These are phyloP conservation scores for Suillus hirtellus DNA, from an alignment of 768 basidiomycete species.

Conservation along the genomic window DNA sequence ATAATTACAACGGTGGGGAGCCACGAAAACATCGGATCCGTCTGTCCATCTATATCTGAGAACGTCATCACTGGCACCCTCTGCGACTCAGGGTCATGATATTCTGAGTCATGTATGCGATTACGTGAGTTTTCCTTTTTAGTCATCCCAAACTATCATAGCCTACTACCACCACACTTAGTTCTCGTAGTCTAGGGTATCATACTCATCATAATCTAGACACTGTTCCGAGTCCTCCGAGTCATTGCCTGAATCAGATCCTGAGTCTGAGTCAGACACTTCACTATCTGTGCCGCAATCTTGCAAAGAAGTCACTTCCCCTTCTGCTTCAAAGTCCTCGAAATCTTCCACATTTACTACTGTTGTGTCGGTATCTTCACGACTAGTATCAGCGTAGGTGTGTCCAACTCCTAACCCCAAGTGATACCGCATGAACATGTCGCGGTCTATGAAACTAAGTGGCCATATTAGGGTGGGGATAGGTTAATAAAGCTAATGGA, in stretches of 20 bases:
- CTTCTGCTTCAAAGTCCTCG: not conserved
- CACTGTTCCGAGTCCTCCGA: not conserved
- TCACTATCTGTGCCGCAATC: not conserved
- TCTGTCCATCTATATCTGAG: too few relatives aligned
- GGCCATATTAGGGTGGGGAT: not conserved
- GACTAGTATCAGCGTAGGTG: not conserved
- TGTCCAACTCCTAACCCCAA: slow-evolving; percentile 14
- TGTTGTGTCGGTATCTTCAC: not conserved
- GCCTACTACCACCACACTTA: too few relatives aligned
- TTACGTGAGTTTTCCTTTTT: too few relatives aligned
- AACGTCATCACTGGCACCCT: too few relatives aligned
- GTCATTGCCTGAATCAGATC: not conserved
- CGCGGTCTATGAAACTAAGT: slow-evolving; percentile 11
- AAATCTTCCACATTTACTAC: not conserved
- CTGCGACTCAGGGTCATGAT: too few relatives aligned
- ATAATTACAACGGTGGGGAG: too few relatives aligned
- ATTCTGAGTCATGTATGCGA: too few relatives aligned
- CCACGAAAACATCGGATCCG: too few relatives aligned
- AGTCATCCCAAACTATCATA: too few relatives aligned
- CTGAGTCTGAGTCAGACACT: slow-evolving; percentile 1
- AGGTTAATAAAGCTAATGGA: not conserved
- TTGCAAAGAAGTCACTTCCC: not conserved
- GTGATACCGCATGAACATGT: slow-evolving; percentile 11
- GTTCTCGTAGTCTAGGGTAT: not conserved
- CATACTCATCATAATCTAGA: not conserved